phyloP scores from a whole-genome alignment of 2,329 filamentous ascomycete species.

The Penicillium brasilianum region DNA sequence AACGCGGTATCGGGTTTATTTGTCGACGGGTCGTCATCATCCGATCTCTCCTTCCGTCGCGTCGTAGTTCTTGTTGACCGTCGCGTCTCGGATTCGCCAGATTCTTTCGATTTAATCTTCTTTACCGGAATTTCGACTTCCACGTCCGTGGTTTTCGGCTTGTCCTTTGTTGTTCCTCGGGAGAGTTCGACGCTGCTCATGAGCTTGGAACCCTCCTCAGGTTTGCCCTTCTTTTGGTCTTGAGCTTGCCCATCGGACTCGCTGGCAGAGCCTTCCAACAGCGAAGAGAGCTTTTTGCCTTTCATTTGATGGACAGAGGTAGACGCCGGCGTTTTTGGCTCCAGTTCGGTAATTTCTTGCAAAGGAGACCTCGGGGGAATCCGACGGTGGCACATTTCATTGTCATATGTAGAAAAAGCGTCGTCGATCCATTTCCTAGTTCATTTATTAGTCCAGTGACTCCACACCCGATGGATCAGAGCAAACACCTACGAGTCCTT shows the following conservation, averaged over 20 bases:
- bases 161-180: constrained; percentile 9
- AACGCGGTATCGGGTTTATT: constrained; percentile 21
- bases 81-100: constrained; percentile 37
- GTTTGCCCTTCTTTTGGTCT: background rate
- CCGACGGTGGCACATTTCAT: constrained; percentile 9
- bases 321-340: constrained; percentile 15
- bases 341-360: background rate
- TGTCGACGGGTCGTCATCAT: background rate
- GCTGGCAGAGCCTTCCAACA: constrained; percentile 33
- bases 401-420: constrained; percentile 32
- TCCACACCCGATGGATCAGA: background rate
- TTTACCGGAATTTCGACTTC: constrained; percentile 39
- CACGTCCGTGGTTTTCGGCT: constrained; percentile 15
- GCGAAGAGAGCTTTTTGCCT: constrained; percentile 39
- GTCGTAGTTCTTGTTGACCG: constrained; percentile 30
- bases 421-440: constrained; percentile 42
- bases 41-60: background rate
- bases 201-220: constrained; percentile 6
- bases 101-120: constrained; percentile 20
- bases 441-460: constrained; percentile 13
- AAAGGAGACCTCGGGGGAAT: constrained; percentile 25
- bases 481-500: constrained; percentile 35
- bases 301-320: constrained; percentile 19
- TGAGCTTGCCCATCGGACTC: constrained; percentile 12
- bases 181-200: constrained; percentile 7